Conservation (phyloP, 805 yeast genomes). For the Candida anglica region DNA sequence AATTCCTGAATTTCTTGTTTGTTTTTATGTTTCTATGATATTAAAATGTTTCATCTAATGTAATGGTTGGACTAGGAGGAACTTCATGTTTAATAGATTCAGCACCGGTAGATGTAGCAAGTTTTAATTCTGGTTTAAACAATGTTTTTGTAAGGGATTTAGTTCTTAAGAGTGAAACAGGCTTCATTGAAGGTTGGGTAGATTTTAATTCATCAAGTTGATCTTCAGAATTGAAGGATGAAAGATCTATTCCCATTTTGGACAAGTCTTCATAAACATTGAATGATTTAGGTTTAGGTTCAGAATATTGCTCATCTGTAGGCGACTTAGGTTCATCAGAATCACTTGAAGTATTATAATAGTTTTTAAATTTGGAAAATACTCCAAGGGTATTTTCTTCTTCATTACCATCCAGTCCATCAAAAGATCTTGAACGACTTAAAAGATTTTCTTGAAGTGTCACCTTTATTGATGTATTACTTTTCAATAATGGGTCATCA, state of each 20-base stretch:
- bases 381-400: slow-evolving; percentile 17
- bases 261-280: slow-evolving; percentile 23
- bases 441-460: slow-evolving; percentile 36
- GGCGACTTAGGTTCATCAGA: slow-evolving; percentile 3
- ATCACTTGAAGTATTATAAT: slow-evolving; percentile 9
- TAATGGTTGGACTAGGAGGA: slow-evolving; percentile 32
- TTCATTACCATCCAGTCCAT: slow-evolving; percentile 10
- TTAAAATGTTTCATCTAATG: slow-evolving; percentile 31
- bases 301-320: slow-evolving; percentile 16
- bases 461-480: slow-evolving; percentile 19
- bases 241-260: slow-evolving; percentile 28
- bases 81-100: not conserved
- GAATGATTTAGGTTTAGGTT: slow-evolving; percentile 33
- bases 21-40: too few species aligned
- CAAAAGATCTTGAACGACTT: slow-evolving; percentile 28
- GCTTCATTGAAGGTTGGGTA: slow-evolving; percentile 1
- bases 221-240: slow-evolving; percentile 17
- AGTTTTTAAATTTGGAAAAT: slow-evolving; percentile 21
- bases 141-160: slow-evolving; percentile 32
- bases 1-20: too few species aligned
- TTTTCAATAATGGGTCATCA: slow-evolving; percentile 7
- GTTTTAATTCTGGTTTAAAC: slow-evolving; percentile 27
- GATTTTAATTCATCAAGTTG: slow-evolving; percentile 16
- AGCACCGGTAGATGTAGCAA: slow-evolving; percentile 19
- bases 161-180: slow-evolving; percentile 11